phyloP scores from a whole-genome alignment of 352 stramenopile genomes.

The Phytophthora tentaculata region DNA sequence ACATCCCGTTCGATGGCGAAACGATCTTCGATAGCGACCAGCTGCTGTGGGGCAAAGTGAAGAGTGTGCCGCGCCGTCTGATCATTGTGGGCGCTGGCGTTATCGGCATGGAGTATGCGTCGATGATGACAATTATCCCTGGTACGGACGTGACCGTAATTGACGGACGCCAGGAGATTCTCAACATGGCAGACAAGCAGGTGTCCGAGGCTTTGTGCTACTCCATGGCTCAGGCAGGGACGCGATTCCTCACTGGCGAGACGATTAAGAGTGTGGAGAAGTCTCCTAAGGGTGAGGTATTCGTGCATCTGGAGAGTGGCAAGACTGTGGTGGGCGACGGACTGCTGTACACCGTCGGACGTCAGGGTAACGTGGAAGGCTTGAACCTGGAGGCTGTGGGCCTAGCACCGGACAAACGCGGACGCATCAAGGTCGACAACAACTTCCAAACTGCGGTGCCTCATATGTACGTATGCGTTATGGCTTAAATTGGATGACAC shows the following conservation, averaged over 20 bases:
- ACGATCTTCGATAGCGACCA: constrained; percentile 89
- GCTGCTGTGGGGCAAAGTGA: constrained; percentile 81
- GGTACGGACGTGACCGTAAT: constrained; percentile 91
- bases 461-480: constrained; percentile 72
- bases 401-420: constrained; percentile 80
- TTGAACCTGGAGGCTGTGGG: constrained; percentile 84
- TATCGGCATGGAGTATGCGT: constrained; percentile 93
- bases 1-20: constrained; percentile 89
- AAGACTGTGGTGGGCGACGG: constrained; percentile 88
- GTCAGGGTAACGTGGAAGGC: constrained; percentile 89
- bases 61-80: constrained; percentile 74
- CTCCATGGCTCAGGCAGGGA: constrained; percentile 88
- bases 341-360: constrained; percentile 87
- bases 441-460: constrained; percentile 89
- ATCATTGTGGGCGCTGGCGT: constrained; percentile 88
- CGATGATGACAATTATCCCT: constrained; percentile 92
- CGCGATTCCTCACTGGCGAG: constrained; percentile 87
- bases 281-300: constrained; percentile 62
- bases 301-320: constrained; percentile 84
- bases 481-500: background rate
- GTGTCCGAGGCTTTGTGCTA: constrained; percentile 88
- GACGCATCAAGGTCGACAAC: constrained; percentile 86
- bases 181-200: constrained; percentile 91
- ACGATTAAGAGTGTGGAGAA: constrained; percentile 82
- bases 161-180: constrained; percentile 84